phyloP scores from a whole-genome alignment of 306 rosid species.

The Rosa persica region DNA sequence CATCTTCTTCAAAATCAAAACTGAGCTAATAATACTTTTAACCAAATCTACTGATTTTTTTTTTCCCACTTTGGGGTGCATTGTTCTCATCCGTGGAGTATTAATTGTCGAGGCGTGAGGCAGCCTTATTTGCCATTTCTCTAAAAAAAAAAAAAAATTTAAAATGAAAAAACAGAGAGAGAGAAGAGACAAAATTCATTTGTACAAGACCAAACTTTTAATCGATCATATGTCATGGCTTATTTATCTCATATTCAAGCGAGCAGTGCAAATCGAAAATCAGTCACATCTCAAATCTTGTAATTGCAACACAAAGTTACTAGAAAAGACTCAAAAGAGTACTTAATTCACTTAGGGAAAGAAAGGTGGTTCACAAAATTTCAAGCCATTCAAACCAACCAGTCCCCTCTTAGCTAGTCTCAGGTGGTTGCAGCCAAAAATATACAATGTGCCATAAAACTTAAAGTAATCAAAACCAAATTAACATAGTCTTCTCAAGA shows the following conservation, averaged over 20 bases:
- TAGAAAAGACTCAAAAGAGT: too few relatives aligned
- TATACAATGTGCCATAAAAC: constrained; percentile 5
- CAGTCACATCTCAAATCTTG: background rate
- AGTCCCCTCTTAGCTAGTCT: constrained; percentile 16
- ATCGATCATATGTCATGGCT: too few relatives aligned
- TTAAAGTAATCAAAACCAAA: constrained; percentile 13
- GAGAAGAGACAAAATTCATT: too few relatives aligned
- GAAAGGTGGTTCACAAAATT: constrained; percentile 7
- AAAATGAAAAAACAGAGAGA: too few relatives aligned
- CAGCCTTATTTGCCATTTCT: too few relatives aligned
- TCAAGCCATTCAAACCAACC: constrained; percentile 30
- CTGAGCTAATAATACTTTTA: background rate
- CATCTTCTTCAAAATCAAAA: background rate
- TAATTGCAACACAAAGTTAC: background rate
- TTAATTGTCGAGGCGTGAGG: too few relatives aligned
- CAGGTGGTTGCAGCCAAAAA: background rate
- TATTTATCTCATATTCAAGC: too few relatives aligned
- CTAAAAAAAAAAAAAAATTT: too few relatives aligned
- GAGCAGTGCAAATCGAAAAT: too few relatives aligned
- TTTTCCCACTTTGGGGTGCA: background rate
- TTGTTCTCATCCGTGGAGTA: background rate
- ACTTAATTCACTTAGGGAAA: background rate
- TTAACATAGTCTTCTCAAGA: constrained; percentile 22
- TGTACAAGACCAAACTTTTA: too few relatives aligned
- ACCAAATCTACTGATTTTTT: background rate